phyloP scores from a whole-genome alignment of 257 asterid species.

The Solanum chaucha region DNA sequence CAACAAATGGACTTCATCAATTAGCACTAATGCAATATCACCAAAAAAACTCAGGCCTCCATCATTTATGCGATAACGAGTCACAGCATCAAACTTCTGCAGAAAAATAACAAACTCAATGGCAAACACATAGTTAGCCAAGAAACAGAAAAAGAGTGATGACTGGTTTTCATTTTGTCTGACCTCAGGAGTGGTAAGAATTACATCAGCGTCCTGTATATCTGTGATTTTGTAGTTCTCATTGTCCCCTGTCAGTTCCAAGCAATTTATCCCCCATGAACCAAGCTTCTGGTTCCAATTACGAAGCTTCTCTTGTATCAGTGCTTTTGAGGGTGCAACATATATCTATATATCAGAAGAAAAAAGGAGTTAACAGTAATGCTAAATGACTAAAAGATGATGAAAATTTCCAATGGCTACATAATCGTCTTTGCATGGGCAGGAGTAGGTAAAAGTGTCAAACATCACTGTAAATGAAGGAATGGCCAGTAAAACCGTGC shows the following conservation, averaged over 20 bases:
- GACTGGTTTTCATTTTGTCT: background rate
- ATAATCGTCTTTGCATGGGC: background rate
- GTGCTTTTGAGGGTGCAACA: slow-evolving; percentile 94
- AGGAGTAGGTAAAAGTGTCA: background rate
- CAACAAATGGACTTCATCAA: slow-evolving; percentile 96
- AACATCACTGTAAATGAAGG: background rate
- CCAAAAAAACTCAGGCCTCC: slow-evolving; percentile 96
- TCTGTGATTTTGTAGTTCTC: slow-evolving; percentile 51
- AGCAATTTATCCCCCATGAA: slow-evolving; percentile 65
- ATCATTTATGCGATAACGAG: slow-evolving; percentile 78
- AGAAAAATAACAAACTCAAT: background rate
- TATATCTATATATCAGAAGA: slow-evolving; percentile 47
- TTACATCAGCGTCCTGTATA: slow-evolving; percentile 87
- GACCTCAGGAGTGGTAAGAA: slow-evolving; percentile 98
- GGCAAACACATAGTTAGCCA: background rate
- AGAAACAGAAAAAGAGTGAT: background rate
- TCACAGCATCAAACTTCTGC: slow-evolving; percentile 91
- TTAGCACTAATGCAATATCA: slow-evolving; percentile 83
- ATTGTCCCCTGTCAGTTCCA: slow-evolving; percentile 93
- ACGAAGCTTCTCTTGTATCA: slow-evolving; percentile 92
- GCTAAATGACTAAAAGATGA: background rate
- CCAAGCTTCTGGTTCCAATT: slow-evolving; percentile 82
- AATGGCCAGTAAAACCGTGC: background rate
- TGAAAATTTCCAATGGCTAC: background rate
- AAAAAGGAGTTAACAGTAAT: background rate